phyloP scores from a whole-genome alignment of 225 moss, liverwort and hornwort species.

The Sphagnum tenellum region DNA sequence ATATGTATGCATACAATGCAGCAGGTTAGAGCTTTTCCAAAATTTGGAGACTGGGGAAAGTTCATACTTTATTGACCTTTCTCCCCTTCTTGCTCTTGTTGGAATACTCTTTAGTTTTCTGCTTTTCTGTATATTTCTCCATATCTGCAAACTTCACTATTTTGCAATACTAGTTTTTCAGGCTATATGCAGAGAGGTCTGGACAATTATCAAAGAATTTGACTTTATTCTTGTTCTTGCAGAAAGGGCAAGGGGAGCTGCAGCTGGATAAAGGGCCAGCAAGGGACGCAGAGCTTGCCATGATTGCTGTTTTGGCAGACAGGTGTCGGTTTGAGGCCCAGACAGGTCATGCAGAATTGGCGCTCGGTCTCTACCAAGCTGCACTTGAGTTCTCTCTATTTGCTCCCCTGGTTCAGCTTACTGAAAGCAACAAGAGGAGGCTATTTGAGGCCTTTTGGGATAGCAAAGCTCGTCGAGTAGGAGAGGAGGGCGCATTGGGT shows the following conservation, averaged over 20 bases:
- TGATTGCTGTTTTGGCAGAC: constrained; percentile 79
- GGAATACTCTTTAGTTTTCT: too few species aligned
- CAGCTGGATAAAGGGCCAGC: constrained; percentile 12
- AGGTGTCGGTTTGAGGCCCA: constrained; percentile 89
- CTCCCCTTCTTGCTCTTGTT: too few species aligned
- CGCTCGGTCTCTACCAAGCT: constrained; percentile 82
- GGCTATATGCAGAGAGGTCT: too few species aligned
- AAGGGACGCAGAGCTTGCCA: constrained; percentile 57
- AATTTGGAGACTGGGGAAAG: too few species aligned
- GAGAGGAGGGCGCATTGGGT: constrained; percentile 85
- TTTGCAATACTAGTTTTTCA: too few species aligned
- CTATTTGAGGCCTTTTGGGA: constrained; percentile 92
- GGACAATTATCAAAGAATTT: too few species aligned
- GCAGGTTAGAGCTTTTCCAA: too few species aligned
- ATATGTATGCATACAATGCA: too few species aligned
- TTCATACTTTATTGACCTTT: too few species aligned
- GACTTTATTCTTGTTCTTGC: not conserved
- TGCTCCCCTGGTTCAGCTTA: constrained; percentile 66
- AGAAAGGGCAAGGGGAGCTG: constrained; percentile 26
- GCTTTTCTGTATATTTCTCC: too few species aligned
- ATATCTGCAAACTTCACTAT: too few species aligned
- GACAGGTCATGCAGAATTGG: constrained; percentile 83
- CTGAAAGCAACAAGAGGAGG: constrained; percentile 61
- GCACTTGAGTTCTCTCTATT: constrained; percentile 75
- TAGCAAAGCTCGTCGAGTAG: constrained; percentile 75